A percentile compares a stretch with the other conserved stretches of the same genome.
phyloP scores from a whole-genome alignment of 1,139 yeast genomes.

The Yamadazyma diospyri region DNA sequence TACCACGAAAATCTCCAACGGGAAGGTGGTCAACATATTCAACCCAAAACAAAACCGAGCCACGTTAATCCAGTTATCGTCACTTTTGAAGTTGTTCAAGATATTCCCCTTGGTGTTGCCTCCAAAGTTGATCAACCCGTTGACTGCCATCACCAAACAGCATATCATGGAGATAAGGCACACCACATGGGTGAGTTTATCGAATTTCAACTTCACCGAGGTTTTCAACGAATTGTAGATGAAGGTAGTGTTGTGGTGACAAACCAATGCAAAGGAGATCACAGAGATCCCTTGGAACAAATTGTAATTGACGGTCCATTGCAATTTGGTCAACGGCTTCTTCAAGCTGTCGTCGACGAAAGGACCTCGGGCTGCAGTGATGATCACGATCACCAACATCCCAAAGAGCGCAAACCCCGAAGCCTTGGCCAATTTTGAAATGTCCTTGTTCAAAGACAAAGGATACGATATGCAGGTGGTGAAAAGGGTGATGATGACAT shows the following conservation, averaged over 20 bases:
- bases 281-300: slow-evolving; percentile 88
- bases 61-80: slow-evolving; percentile 70
- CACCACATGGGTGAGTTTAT: slow-evolving; percentile 76
- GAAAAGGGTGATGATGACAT: slow-evolving; percentile 63
- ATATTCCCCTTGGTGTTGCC: slow-evolving; percentile 81
- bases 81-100: slow-evolving; percentile 76
- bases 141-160: slow-evolving; percentile 74
- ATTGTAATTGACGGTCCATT: slow-evolving; percentile 59
- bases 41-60: slow-evolving; percentile 92
- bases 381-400: slow-evolving; percentile 72
- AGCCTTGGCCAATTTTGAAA: slow-evolving; percentile 83
- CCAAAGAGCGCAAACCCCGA: slow-evolving; percentile 83
- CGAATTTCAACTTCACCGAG: slow-evolving; percentile 73
- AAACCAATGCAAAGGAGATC: slow-evolving; percentile 87
- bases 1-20: slow-evolving; percentile 85
- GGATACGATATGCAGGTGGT: slow-evolving; percentile 80
- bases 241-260: slow-evolving; percentile 90
- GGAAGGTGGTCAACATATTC: slow-evolving; percentile 92
- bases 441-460: slow-evolving; percentile 73
- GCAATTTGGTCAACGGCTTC: slow-evolving; percentile 42
- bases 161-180: slow-evolving; percentile 79
- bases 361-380: slow-evolving; percentile 77
- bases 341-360: slow-evolving; percentile 44
- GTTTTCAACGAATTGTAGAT: slow-evolving; percentile 78
- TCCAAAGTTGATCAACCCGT: slow-evolving; percentile 76